Base-by-base conservation (phyloP, 257 asterid species). In the Prunella vulgaris region DNA sequence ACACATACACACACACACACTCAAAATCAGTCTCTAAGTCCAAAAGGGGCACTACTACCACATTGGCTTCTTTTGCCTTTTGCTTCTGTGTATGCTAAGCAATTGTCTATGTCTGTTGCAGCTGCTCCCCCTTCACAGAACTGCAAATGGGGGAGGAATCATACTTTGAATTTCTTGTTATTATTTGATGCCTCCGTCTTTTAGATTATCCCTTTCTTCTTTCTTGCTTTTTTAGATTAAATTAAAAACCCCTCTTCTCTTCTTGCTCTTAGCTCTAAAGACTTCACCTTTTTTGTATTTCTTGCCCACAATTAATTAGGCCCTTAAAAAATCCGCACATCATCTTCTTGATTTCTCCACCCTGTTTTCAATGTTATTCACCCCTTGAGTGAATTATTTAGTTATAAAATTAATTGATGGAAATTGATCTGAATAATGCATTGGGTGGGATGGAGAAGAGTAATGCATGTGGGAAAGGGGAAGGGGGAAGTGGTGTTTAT, bases 61-160 rank as follows among this genome's bases (percentile, higher is more conserved):
- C 84, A 81, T 77, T 89, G 89, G 87, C 82, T 74, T 85, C 83
- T 83, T 86, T 79, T 60, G 87, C 86, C 93, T 87, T 84, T 85
- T 80, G 87, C 78, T 84, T 81, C 87, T 84, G 83, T 81, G 83
- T 79, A 78, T 80, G 84, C 84, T 76, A 78, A 83, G 89, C 96
- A 82, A 82, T 81, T 87, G 97, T 87, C 89, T 78, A 77, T 88
- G 98, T 88, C 96, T 88, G 81, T 78, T 81, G 78, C 77, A 77
- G 70, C 92, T 83, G 79, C 92, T 81, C 84, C 87, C 96, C 83
- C 83, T 78, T 82, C 93, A 66, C 77, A 78, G 69, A 77, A 68
- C 92, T 85, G 80, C 87, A 83, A 84, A 88, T 88, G 96, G 96
- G 82, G 83, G 84, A 81, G 85, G 92, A 87, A 88, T 88, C 96